Evolutionary conservation across 345 rosid genomes (phyloP).

Genomic region (Dimocarpus longan): DNA sequence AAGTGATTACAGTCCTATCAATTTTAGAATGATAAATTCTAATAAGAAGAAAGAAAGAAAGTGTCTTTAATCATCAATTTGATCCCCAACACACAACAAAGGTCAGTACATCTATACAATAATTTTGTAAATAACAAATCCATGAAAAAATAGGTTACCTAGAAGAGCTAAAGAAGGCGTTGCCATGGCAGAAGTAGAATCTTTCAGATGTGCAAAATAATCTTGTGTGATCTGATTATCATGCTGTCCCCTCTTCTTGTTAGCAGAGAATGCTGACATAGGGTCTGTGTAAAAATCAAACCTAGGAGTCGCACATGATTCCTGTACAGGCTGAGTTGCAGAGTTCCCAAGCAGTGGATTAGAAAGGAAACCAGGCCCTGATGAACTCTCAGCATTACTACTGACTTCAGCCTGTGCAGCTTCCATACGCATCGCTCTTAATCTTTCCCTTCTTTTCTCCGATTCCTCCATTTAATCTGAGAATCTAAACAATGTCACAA

Average conservation of each 20-base stretch:
- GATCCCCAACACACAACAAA: background rate
- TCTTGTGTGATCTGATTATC: constrained; percentile 32
- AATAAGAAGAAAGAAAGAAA: background rate
- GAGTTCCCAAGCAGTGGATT: constrained; percentile 68
- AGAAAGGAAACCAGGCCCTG: constrained; percentile 42
- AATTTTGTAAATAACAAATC: background rate
- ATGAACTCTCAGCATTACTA: constrained; percentile 32
- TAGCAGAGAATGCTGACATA: constrained; percentile 71
- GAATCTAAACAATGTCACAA: constrained; percentile 4
- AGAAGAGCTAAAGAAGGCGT: constrained; percentile 33
- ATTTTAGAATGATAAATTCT: background rate
- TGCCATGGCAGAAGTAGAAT: constrained; percentile 25
- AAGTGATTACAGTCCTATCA: background rate
- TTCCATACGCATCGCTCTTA: constrained; percentile 72
- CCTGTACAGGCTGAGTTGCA: constrained; percentile 26
- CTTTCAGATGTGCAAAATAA: constrained; percentile 31
- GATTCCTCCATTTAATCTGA: constrained; percentile 66
- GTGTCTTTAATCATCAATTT: background rate
- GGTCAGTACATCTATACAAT: background rate
- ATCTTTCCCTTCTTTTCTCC: constrained; percentile 69
- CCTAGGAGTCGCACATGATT: constrained; percentile 38
- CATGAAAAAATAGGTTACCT: constrained; percentile 26
- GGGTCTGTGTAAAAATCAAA: constrained; percentile 86
- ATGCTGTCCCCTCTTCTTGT: constrained; percentile 41
- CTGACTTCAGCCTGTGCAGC: constrained; percentile 56